phyloP scores from a whole-genome alignment of 2,329 filamentous ascomycete species.

The Paecilomyces sp. region DNA sequence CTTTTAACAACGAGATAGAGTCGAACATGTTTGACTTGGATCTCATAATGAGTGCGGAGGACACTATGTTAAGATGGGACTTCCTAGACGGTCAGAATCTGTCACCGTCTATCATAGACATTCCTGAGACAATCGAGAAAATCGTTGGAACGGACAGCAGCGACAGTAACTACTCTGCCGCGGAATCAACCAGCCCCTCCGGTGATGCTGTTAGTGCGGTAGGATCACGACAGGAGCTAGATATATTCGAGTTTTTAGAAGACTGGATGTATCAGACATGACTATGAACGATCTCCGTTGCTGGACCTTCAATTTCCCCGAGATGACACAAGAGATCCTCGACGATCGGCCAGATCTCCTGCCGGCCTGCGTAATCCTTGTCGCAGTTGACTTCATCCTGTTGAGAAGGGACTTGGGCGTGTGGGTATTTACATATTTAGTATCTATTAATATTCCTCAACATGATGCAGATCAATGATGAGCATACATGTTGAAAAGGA shows the following conservation, averaged over 20 bases:
- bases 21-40: background rate
- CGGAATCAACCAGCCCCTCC: background rate
- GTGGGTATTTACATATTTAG: background rate
- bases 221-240: background rate
- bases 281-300: background rate
- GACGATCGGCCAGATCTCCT: background rate
- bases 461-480: no score
- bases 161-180: background rate
- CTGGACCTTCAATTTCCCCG: background rate
- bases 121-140: background rate
- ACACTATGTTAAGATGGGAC: background rate
- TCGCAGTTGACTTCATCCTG: background rate
- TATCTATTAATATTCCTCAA: background rate
- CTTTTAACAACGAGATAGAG: background rate
- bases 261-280: background rate
- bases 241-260: background rate
- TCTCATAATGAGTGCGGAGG: background rate
- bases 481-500: background rate
- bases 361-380: background rate
- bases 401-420: background rate
- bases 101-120: background rate
- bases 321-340: background rate
- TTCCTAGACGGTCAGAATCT: background rate
- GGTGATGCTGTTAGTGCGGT: background rate
- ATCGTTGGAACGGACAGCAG: background rate